Conservation (phyloP, 2,329 filamentous ascomycete genomes). For the Corniculantispora saksenae region DNA sequence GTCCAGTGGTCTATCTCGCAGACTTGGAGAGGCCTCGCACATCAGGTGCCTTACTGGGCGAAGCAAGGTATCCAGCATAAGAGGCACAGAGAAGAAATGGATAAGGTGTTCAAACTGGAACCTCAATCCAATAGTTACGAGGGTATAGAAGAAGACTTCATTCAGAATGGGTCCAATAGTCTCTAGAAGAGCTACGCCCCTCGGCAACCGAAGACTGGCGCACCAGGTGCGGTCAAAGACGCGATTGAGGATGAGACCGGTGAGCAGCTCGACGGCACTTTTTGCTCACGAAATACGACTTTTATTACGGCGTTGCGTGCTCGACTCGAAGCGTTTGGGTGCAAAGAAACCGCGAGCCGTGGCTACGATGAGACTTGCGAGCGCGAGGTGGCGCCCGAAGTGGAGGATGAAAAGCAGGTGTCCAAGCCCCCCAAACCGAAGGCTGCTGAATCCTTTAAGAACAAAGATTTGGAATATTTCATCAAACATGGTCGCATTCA, state of each 20-base stretch:
- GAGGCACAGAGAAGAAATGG: constrained; percentile 41
- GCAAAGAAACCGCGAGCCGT: not conserved
- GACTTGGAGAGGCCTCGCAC: constrained; percentile 50
- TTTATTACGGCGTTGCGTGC: not conserved
- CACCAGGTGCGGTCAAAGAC: not conserved
- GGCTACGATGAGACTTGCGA: constrained; percentile 67
- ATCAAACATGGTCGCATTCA: constrained; percentile 34
- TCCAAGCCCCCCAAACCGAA: constrained; percentile 45
- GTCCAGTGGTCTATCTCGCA: constrained; percentile 60
- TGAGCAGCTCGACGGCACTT: not conserved
- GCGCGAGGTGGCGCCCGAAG: constrained; percentile 65
- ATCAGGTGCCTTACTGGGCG: constrained; percentile 60
- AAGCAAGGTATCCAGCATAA: constrained; percentile 57
- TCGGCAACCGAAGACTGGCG: not conserved
- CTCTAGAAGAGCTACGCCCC: constrained; percentile 8
- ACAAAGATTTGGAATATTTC: constrained; percentile 45
- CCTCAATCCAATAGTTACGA: not conserved
- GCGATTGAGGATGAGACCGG: not conserved
- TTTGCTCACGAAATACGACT: not conserved
- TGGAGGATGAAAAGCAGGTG: constrained; percentile 59
- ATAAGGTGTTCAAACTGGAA: not conserved
- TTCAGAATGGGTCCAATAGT: not conserved
- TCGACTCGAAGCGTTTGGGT: not conserved
- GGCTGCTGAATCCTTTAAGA: constrained; percentile 44
- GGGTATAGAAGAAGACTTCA: not conserved